phyloP scores from a whole-genome alignment of 495 filamentous ascomycete genomes.

The Xylaria nigripes region DNA sequence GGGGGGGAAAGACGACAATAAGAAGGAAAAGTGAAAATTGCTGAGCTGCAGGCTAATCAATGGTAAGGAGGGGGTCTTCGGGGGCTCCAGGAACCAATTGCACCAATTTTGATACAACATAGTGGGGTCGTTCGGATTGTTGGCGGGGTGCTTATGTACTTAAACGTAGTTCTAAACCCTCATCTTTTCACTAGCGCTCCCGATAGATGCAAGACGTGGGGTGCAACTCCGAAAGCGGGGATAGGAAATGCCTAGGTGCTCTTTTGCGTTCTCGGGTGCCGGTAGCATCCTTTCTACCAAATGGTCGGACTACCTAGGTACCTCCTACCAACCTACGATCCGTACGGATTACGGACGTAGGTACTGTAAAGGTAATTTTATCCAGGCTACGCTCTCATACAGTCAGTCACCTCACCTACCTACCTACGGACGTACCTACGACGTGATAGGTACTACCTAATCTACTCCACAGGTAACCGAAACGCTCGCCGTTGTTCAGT shows the following conservation, averaged over 20 bases:
- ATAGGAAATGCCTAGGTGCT: not conserved
- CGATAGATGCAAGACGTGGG: slow-evolving; percentile 6
- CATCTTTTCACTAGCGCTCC: slow-evolving; percentile 6
- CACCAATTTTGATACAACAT: not conserved
- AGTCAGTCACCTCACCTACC: too few species aligned
- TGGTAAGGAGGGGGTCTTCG: slow-evolving; percentile 20
- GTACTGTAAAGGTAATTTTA: too few species aligned
- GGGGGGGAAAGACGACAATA: slow-evolving; percentile 12
- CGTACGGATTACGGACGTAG: too few species aligned
- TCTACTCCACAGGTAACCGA: too few species aligned
- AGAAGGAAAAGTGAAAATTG: not conserved
- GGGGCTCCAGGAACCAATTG: slow-evolving; percentile 17
- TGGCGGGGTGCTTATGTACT: not conserved
- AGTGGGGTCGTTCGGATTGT: not conserved
- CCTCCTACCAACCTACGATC: too few species aligned
- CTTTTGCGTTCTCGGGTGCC: too few species aligned
- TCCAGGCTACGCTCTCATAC: too few species aligned
- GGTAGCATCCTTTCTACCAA: not conserved
- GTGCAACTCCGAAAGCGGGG: slow-evolving; percentile 27
- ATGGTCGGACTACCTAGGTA: not conserved
- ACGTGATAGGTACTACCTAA: too few species aligned
- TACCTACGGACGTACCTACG: too few species aligned
- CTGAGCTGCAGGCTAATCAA: slow-evolving; percentile 7
- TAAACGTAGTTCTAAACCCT: slow-evolving; percentile 6
- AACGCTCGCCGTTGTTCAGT: too few species aligned